Percentiles rank a stretch among this genome's conserved stretches.
Evolutionary conservation across 176 grass and related monocot species (phyloP).

Genomic region (Melocanna baccifera): DNA sequence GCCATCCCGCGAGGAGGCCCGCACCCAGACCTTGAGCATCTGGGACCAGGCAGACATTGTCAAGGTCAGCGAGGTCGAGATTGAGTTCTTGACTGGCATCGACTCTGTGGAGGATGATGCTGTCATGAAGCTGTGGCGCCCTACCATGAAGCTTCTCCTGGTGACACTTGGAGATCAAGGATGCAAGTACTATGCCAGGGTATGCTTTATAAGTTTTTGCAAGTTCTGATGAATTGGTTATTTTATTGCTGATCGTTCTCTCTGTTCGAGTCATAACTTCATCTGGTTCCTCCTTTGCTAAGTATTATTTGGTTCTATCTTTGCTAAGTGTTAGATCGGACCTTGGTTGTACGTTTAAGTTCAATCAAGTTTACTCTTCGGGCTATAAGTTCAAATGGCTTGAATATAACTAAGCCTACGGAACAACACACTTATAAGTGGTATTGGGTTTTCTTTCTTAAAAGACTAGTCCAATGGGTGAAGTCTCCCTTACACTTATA

Average conservation of each 20-base stretch:
- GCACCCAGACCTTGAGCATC: constrained; percentile 86
- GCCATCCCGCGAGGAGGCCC: constrained; percentile 73
- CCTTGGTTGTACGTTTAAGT: too few species aligned
- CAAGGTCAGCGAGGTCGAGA: constrained; percentile 88
- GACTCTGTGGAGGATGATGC: constrained; percentile 70
- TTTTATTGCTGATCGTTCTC: neutral
- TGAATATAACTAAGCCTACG: too few species aligned
- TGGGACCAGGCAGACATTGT: constrained; percentile 96
- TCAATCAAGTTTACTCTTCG: too few species aligned
- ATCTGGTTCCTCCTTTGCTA: neutral
- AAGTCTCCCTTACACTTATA: too few species aligned
- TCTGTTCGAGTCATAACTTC: neutral
- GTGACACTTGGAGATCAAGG: constrained; percentile 84
- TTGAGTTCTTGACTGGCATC: constrained; percentile 86
- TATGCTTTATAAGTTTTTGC: constrained; percentile 37
- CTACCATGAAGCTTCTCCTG: constrained; percentile 74
- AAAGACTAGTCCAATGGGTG: too few species aligned
- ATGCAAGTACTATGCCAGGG: constrained; percentile 94
- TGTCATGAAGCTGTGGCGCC: constrained; percentile 75
- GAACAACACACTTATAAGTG: too few species aligned
- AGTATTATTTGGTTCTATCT: neutral
- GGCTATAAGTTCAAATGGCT: too few species aligned
- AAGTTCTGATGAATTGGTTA: neutral
- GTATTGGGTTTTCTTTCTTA: too few species aligned
- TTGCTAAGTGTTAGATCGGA: too few species aligned